These are phyloP conservation scores for Trichoderma sp. DNA, from an alignment of 2,329 filamentous ascomycete genomes.

Conservation along the genomic window DNA sequence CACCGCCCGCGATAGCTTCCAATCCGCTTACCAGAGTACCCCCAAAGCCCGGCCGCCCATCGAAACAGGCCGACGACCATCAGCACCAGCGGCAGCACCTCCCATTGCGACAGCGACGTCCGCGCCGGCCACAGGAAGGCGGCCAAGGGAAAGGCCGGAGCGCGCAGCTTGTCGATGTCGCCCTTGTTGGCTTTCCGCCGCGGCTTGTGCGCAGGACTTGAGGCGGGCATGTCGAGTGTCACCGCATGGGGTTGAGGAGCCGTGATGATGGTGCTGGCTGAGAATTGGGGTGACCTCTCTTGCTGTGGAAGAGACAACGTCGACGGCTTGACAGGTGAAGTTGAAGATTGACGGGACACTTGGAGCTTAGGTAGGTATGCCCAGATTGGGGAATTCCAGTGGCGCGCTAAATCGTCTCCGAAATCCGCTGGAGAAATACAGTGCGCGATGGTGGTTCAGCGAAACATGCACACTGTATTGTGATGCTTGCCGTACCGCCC, in stretches of 20 bases:
- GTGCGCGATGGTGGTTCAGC: not conserved
- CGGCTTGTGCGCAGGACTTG: constrained; percentile 59
- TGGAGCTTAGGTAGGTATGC: constrained; percentile 10
- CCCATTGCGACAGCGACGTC: constrained; percentile 85
- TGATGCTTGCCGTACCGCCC: constrained; percentile 29
- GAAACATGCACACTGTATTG: constrained; percentile 34
- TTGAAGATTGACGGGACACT: constrained; percentile 20
- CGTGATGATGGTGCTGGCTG: constrained; percentile 24
- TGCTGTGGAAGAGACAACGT: no score
- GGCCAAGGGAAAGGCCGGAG: constrained; percentile 83
- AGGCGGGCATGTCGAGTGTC: constrained; percentile 48
- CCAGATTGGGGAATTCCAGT: constrained; percentile 31
- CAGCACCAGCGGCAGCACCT: constrained; percentile 81
- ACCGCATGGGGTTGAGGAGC: constrained; percentile 29
- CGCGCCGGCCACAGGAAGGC: constrained; percentile 94
- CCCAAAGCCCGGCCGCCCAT: constrained; percentile 91
- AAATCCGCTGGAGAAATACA: not conserved
- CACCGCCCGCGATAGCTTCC: not conserved
- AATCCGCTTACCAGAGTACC: constrained; percentile 75
- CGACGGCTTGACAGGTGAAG: not conserved
- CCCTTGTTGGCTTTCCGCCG: constrained; percentile 60
- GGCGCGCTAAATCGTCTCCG: constrained; percentile 28
- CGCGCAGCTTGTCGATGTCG: constrained; percentile 49
- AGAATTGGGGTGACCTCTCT: not conserved
- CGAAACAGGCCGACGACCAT: constrained; percentile 91